Evolutionary conservation across 495 filamentous ascomycete species (phyloP), one percentile per base, ranked within the genome.

Genomic region (Neurospora sp.): DNA sequence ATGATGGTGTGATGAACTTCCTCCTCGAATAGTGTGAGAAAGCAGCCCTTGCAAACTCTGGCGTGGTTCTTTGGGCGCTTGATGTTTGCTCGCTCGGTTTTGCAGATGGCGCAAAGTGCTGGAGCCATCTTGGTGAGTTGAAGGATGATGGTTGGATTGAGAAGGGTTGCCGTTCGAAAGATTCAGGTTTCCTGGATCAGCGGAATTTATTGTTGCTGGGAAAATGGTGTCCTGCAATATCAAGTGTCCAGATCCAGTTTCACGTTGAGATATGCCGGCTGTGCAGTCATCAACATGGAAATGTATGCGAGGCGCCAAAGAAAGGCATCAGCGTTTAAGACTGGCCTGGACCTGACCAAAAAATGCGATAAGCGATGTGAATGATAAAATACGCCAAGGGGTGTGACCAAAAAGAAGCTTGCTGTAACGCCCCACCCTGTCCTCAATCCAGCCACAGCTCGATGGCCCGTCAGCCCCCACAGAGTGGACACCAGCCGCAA

Each of bases 1-100:
- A 85, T 91, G 82, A 99, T 97, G 5, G 96, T 98, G 76, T 94
- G 89, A 81, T 98, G 94, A 71, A 97, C 91, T 85, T 99, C 96
- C 74, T 91, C 87, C 80, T 99, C 96, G 80, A 99, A 99, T 70
- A 94, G 84, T 31, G 81, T 71, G 72, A 97, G 88, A 83, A 99
- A 99, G 82, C 96, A 98, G 3, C 82, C 74, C 75, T 91, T 93
- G 86, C 96, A 99, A 68, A 98, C 90, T 77, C 96, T 96, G 72
- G 94, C 88, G 75, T 94, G 87, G 82, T 97, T 96, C 79, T 98
- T 98, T 7, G 96, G 95, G 20, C 96, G 90, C 72, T 97, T 91
- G 74, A 99, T 96, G 37, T 97, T 85, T 8, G 96, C 95, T 72
- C 95, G 87, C 72, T 90, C 83, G 35, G 85, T 85, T 70, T 91